Base-by-base conservation (phyloP, 2,329 filamentous ascomycete genomes). In the Fusarium siculi region DNA sequence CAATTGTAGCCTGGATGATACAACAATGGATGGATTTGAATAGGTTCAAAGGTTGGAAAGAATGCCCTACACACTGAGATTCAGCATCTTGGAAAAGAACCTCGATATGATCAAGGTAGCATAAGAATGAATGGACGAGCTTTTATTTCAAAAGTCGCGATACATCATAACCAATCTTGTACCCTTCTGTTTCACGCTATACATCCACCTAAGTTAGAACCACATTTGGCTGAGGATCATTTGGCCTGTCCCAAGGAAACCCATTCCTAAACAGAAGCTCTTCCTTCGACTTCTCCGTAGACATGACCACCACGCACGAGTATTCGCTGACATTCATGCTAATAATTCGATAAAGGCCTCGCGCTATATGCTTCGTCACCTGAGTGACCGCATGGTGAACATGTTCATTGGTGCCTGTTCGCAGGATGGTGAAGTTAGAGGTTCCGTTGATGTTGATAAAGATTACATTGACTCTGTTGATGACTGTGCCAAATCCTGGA, bases 241-340 rank as follows among this genome's bases (percentile, higher is more conserved):
- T 43, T 0, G 12, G 5, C 25, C 32, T 64, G 0, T 64, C 62
- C 57, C 57, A 64, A 11, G 57, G 62, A 3, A 64, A 64, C 0
- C 57, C 57, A 21, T 64, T 59, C 6, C 14, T n/a, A 3, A 44
- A 39, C 0, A n/a, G 1, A 4, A 64, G 18, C 32, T 64, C 46
- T 0, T 53, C 39, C 8, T 5, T 64, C 14, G 62, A 53, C 0
- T 63, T 63, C 28, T 63, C 60, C 0, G 42, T 63, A 7, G 34
- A 39, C 28, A 63, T 63, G 0, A 64, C 62, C 7, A 64, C 62
- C 12, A 53, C 39, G 23, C 57, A 64, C 3, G 57, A 63, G 2
- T 39, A 63, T 8, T 63, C 57, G 9, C 57, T 64, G 0, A 53
- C 44, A 1, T 64, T 64, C 57, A 64, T 53, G 10, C 57, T 64